A percentile compares a stretch with the other conserved stretches of the same genome.
These are phyloP conservation scores for Aquilaria agallochum DNA, from an alignment of 441 rosid species.

Conservation along the genomic window DNA sequence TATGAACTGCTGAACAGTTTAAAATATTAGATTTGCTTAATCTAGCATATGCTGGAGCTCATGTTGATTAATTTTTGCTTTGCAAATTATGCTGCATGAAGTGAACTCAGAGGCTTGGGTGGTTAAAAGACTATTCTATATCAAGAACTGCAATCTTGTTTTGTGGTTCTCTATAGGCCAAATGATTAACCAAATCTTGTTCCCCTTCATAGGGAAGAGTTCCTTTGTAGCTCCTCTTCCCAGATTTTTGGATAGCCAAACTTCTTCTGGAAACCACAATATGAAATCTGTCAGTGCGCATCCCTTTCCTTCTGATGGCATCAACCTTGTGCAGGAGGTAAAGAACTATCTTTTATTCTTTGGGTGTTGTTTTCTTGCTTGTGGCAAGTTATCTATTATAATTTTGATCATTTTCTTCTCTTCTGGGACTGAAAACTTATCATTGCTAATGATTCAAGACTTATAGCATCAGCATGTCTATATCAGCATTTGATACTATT, in stretches of 20 bases:
- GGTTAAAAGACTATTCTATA: too few species aligned
- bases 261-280: constrained; percentile 31
- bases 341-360: constrained; percentile 6
- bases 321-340: constrained; percentile 33
- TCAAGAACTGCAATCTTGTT: too few species aligned
- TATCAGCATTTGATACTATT: too few species aligned
- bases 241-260: constrained; percentile 39
- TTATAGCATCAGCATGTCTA: too few species aligned
- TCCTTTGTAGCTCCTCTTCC: constrained; percentile 57
- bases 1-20: constrained; percentile 19
- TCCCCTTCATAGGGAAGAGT: constrained; percentile 40
- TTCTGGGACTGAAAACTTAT: too few species aligned
- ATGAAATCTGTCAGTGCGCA: constrained; percentile 39
- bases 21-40: not conserved
- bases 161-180: not conserved
- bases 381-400: too few species aligned
- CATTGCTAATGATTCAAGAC: too few species aligned
- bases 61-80: not conserved
- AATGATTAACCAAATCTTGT: constrained; percentile 13
- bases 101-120: not conserved
- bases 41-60: too few species aligned
- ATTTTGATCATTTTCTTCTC: too few species aligned
- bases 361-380: too few species aligned
- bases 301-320: constrained; percentile 42
- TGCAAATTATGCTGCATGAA: not conserved